Evolutionary conservation across 768 basidiomycete genomes (phyloP).

Genomic region (Cyclocybe aegerita): DNA sequence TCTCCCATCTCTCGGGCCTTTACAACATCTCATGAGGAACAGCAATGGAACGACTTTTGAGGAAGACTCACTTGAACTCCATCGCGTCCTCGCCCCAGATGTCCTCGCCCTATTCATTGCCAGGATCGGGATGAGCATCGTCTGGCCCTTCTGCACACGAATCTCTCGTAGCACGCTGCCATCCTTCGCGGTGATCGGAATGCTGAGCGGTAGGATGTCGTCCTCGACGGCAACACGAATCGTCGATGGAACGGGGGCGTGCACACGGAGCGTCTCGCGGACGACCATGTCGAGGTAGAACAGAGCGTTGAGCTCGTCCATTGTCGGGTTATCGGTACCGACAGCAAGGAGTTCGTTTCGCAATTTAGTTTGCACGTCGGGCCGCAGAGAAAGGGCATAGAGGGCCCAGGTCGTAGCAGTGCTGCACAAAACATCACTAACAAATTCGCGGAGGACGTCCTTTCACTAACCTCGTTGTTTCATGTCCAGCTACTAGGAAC

Average conservation of each 20-base stretch:
- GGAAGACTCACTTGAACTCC: conserved; percentile 51
- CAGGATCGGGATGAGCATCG: conserved; percentile 47
- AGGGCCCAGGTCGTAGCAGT: conserved; percentile 57
- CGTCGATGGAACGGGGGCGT: conserved; percentile 49
- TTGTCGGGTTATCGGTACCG: conserved; percentile 55
- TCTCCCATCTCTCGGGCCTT: conserved; percentile 67
- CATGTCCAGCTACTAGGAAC: conserved; percentile 53
- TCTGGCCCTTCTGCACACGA: conserved; percentile 43
- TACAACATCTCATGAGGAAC: neutral
- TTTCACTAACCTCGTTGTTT: conserved; percentile 43
- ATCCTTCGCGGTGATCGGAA: conserved; percentile 43
- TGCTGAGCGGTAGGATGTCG: conserved; percentile 48
- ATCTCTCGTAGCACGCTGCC: conserved; percentile 40
- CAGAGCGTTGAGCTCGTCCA: conserved; percentile 65
- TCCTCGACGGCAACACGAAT: conserved; percentile 46
- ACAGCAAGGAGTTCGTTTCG: conserved; percentile 54
- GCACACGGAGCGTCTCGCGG: conserved; percentile 55
- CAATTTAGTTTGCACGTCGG: conserved; percentile 51
- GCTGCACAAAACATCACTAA: conserved; percentile 15
- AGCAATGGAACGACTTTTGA: neutral
- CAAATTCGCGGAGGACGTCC: neutral
- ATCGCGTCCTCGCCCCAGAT: conserved; percentile 64
- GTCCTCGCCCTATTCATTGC: conserved; percentile 47
- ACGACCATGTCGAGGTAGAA: conserved; percentile 67
- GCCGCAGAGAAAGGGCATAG: conserved; percentile 49